Evolutionary conservation across 2,329 filamentous ascomycete species (phyloP), one percentile per base, ranked within the genome.

Genomic region (Phoma sp.): DNA sequence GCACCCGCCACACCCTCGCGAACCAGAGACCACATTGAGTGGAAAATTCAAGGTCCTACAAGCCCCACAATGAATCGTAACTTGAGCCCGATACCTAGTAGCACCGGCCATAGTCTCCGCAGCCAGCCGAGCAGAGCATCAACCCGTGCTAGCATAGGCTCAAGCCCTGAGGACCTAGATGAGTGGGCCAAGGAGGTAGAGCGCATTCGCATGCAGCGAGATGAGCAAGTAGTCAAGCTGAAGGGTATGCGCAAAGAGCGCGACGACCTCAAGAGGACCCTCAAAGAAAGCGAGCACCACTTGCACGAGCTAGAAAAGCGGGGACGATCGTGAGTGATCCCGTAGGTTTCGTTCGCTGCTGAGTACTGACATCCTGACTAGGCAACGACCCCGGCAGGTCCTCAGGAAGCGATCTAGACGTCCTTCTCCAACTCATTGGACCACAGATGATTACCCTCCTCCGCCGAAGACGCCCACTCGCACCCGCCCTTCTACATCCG

Each of bases 161-260:
- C 62, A 3, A 57, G 43, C 8, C 57, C 57, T n/a, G 62, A 65
- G 5, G 64, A 67, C 15, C 60, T 68, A 3, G 66, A 67, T 1
- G 50, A 63, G 1, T 75, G 74, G 73, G 65, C 69, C 0, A 63
- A 55, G 19, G 71, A 75, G 40, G 62, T 75, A 6, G 73, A 76
- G 36, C 61, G 70, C 17, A 61, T 74, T 15, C 68, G 72, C 21
- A 67, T 73, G 63, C 59, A 71, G 31, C 56, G 74, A 27, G 58
- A 74, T 13, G 72, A 76, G 46, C 66, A 70, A 12, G 69, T 64
- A 0, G 51, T 71, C 3, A 70, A 73, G 43, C 57, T 76, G n/a
- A 67, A 65, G 40, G 71, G 68, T 13, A 64, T 75, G 55, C 70
- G 66, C 46, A 66, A 70, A 36, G 62, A 64, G 3, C 66, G 71